Percentiles rank a stretch among this genome's conserved stretches.
Evolutionary conservation across 495 filamentous ascomycete species (phyloP).

Genomic region (Xylaria longipes): DNA sequence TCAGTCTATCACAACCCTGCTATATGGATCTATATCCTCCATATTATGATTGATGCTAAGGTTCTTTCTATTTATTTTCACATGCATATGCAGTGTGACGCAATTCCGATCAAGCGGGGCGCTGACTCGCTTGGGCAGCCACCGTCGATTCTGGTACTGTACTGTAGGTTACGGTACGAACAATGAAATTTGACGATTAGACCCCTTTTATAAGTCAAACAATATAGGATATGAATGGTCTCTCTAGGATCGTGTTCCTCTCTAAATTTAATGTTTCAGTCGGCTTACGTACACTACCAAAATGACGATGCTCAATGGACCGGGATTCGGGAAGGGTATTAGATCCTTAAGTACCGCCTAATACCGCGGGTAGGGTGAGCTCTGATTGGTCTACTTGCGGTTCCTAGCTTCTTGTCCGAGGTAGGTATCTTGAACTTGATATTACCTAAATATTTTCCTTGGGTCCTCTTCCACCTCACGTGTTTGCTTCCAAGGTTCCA

Average conservation of each 20-base stretch:
- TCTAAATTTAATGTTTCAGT: neutral
- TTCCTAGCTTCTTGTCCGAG: neutral
- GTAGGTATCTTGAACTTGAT: neutral
- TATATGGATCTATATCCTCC: neutral
- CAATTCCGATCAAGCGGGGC: neutral
- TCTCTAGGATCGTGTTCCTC: neutral
- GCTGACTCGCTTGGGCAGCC: neutral
- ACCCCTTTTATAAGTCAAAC: neutral
- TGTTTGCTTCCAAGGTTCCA: neutral
- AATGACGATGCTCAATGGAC: neutral
- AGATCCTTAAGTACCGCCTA: neutral
- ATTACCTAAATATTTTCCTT: neutral
- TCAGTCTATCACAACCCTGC: neutral
- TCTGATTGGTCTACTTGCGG: slow-evolving; percentile 13
- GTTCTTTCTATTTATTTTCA: slow-evolving; percentile 2
- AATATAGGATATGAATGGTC: neutral
- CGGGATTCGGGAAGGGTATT: slow-evolving; percentile 2
- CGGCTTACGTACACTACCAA: slow-evolving; percentile 8
- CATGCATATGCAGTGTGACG: slow-evolving; percentile 23
- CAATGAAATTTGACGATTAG: neutral
- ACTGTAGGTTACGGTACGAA: neutral
- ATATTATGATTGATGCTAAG: neutral
- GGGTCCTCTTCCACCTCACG: neutral
- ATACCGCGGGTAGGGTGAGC: neutral
- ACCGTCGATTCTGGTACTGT: neutral